A percentile compares a stretch with the other conserved stretches of the same genome.
Evolutionary conservation across 257 asterid species (phyloP).

Genomic region (Solanum chmielewskii): DNA sequence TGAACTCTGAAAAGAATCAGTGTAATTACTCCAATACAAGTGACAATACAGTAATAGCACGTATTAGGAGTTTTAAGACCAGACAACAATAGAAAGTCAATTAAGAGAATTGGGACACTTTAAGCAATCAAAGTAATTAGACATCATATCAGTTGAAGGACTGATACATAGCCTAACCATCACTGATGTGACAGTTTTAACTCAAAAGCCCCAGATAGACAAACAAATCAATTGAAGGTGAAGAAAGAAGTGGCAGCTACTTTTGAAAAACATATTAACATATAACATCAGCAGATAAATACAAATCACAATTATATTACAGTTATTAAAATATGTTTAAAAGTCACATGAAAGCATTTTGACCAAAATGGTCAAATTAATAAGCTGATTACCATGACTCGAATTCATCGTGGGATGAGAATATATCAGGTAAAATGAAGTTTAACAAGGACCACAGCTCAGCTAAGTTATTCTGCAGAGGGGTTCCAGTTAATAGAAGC

Average conservation of each 20-base stretch:
- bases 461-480: slow-evolving; percentile 91
- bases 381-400: slow-evolving; percentile 71
- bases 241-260: not conserved
- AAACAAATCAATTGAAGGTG: not conserved
- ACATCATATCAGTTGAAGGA: not conserved
- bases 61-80: not conserved
- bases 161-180: not conserved
- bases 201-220: not conserved
- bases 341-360: not conserved
- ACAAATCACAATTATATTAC: slow-evolving; percentile 4
- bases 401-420: slow-evolving; percentile 87
- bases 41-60: not conserved
- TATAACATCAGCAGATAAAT: not conserved
- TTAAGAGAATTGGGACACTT: not conserved
- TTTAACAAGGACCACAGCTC: slow-evolving; percentile 98
- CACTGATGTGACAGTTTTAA: not conserved
- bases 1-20: not conserved
- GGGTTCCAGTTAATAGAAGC: slow-evolving; percentile 97
- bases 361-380: not conserved
- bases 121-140: not conserved
- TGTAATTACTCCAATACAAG: not conserved
- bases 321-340: not conserved
- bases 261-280: not conserved
- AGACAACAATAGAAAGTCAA: not conserved
- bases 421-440: slow-evolving; percentile 95